Evolutionary conservation across 352 stramenopile genomes (phyloP).

Genomic region (Globisporangium splendens): DNA sequence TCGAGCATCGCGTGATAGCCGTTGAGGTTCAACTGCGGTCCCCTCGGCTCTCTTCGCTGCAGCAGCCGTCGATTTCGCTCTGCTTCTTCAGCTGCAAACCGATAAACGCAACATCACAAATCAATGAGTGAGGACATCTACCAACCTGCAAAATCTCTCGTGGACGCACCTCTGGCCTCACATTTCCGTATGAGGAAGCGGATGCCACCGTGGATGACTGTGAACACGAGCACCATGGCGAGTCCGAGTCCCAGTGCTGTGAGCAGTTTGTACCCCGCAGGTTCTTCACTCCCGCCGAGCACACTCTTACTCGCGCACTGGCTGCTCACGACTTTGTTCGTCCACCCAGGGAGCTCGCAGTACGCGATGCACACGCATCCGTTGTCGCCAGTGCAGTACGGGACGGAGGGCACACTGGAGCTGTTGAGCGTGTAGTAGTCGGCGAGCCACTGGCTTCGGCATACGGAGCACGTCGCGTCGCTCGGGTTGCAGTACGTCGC

Average conservation of each 20-base stretch:
- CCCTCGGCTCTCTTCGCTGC: slow-evolving; percentile 13
- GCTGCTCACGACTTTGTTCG: slow-evolving; percentile 21
- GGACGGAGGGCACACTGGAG: slow-evolving; percentile 7
- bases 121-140: neutral
- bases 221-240: slow-evolving; percentile 1
- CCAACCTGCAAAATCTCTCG: slow-evolving; percentile 2
- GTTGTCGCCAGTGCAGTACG: slow-evolving; percentile 27
- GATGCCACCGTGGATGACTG: slow-evolving; percentile 4
- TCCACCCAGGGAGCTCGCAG: slow-evolving; percentile 28
- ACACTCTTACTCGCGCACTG: slow-evolving; percentile 15
- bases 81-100: neutral
- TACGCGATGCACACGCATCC: slow-evolving; percentile 43
- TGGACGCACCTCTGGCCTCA: neutral
- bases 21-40: slow-evolving; percentile 36
- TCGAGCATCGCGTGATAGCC: slow-evolving; percentile 51
- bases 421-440: slow-evolving; percentile 23
- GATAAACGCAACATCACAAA: too few species aligned
- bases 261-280: neutral
- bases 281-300: neutral
- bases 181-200: slow-evolving; percentile 14
- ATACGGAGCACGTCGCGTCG: slow-evolving; percentile 31
- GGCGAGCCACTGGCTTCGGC: slow-evolving; percentile 18
- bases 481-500: slow-evolving; percentile 36
- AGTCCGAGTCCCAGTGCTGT: slow-evolving; percentile 3
- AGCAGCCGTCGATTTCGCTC: neutral